Conservation (phyloP, 2,329 filamentous ascomycete genomes). For the Sclerotinia nivalis region DNA sequence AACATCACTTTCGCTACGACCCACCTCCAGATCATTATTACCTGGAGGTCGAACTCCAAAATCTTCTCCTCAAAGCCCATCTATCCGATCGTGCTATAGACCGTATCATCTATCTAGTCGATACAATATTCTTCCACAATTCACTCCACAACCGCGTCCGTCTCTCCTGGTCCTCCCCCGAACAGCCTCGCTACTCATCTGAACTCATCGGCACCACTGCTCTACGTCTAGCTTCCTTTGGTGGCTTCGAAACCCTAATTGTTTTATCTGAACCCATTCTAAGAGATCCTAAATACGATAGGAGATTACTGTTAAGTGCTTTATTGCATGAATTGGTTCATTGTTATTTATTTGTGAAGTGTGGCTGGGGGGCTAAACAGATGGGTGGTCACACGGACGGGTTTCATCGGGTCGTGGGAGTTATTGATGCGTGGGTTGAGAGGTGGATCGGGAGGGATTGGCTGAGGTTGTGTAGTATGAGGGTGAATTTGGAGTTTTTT, state of each 20-base stretch:
- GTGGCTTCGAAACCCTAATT: conserved; percentile 63
- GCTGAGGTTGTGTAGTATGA: conserved; percentile 59
- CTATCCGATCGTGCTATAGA: conserved; percentile 28
- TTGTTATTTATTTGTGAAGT: conserved; percentile 64
- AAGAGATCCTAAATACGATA: conserved; percentile 52
- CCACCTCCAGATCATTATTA: conserved; percentile 26
- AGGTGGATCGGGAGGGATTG: conserved; percentile 50
- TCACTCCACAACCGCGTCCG: conserved; percentile 57
- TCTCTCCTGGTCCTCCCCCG: conserved; percentile 58
- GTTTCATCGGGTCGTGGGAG: conserved; percentile 57
- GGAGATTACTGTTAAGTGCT: conserved; percentile 62
- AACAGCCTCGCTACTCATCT: conserved; percentile 51
- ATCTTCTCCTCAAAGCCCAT: conserved; percentile 8
- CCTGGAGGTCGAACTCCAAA: conserved; percentile 25
- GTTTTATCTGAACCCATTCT: conserved; percentile 61
- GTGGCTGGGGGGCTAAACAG: conserved; percentile 57
- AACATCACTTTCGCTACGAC: conserved; percentile 28
- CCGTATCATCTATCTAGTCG: conserved; percentile 60
- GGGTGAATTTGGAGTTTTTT: conserved; percentile 61
- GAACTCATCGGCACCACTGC: conserved; percentile 65
- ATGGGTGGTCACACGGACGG: conserved; percentile 61
- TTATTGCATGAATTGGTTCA: conserved; percentile 69
- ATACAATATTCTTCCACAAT: conserved; percentile 63
- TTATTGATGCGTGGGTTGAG: conserved; percentile 63
- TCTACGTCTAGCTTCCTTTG: conserved; percentile 46